Evolutionary conservation across 495 filamentous ascomycete species (phyloP).

Genomic region (Xylaria grammica): DNA sequence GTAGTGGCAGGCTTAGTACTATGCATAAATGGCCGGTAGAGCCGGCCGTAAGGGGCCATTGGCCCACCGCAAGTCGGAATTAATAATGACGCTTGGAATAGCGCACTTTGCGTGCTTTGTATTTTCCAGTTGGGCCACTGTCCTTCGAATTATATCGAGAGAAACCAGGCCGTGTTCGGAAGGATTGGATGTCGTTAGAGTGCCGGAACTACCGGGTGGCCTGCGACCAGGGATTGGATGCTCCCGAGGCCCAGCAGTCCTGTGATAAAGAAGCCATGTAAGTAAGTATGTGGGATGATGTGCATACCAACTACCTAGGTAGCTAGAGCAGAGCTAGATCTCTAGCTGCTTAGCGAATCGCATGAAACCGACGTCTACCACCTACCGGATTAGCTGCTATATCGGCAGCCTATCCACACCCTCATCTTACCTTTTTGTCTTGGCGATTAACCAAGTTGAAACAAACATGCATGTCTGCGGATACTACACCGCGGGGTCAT

Average conservation of each 20-base stretch:
- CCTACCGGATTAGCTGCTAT: conserved; percentile 6
- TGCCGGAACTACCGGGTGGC: conserved; percentile 15
- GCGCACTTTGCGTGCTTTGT: conserved; percentile 18
- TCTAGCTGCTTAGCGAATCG: background rate
- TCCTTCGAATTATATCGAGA: conserved; percentile 12
- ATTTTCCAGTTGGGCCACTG: background rate
- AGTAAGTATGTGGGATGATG: conserved; percentile 16
- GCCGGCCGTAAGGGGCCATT: background rate
- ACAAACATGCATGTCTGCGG: background rate
- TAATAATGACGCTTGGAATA: conserved; percentile 10
- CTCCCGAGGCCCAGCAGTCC: conserved; percentile 3
- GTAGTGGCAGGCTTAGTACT: too few relatives aligned
- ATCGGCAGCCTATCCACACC: background rate
- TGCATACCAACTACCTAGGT: background rate
- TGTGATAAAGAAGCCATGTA: conserved; percentile 16
- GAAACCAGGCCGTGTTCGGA: conserved; percentile 17
- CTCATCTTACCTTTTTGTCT: background rate
- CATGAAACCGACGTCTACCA: conserved; percentile 2
- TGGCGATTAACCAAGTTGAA: conserved; percentile 9
- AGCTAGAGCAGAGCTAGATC: background rate
- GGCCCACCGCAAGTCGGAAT: background rate
- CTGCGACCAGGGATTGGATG: background rate
- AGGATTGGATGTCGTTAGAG: conserved; percentile 20
- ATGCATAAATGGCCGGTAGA: too few relatives aligned
- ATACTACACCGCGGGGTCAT: background rate